Percentiles rank a stretch among this genome's conserved stretches.
Conservation (phyloP, 805 yeast genomes). For the Saccharomyces mikatae region DNA sequence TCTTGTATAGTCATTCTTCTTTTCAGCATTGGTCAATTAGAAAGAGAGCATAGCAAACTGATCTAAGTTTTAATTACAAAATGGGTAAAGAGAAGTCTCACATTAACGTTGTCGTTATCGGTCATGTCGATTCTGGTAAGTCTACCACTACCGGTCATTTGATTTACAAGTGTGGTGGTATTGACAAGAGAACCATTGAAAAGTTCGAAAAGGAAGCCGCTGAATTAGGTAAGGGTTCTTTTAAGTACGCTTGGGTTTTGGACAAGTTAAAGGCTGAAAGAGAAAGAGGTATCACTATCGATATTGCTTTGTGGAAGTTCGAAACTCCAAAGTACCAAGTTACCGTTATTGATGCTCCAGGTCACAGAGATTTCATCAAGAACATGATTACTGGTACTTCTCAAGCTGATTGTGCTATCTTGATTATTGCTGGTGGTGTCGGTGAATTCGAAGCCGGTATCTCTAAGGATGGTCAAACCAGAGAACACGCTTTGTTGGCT, state of each 20-base stretch:
- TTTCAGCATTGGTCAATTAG: neutral
- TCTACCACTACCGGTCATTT: conserved; percentile 99
- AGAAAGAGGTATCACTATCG: conserved; percentile 95
- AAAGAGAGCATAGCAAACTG: conserved; percentile 4
- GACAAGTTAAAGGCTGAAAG: conserved; percentile 95
- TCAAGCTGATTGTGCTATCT: conserved; percentile 87
- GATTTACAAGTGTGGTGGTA: conserved; percentile 99
- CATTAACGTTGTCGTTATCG: conserved; percentile 99
- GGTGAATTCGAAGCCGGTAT: conserved; percentile 96
- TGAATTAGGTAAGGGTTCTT: conserved; percentile 94
- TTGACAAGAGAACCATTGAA: conserved; percentile 97
- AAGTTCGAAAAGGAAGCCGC: conserved; percentile 98
- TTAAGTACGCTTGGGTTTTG: conserved; percentile 96
- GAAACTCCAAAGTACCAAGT: conserved; percentile 85
- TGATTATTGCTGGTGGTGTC: conserved; percentile 84
- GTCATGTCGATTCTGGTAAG: conserved; percentile 99
- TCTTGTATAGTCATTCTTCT: conserved; percentile 1
- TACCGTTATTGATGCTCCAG: conserved; percentile 92
- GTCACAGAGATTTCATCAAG: conserved; percentile 94
- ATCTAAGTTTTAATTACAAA: conserved; percentile 10
- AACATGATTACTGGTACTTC: conserved; percentile 94
- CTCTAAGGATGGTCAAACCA: conserved; percentile 91
- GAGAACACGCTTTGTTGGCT: conserved; percentile 89
- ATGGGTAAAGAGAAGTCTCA: conserved; percentile 94
- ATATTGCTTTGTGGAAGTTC: conserved; percentile 88